Conservation (phyloP, 148 eudicot genomes). For the Limonium bicolor region DNA sequence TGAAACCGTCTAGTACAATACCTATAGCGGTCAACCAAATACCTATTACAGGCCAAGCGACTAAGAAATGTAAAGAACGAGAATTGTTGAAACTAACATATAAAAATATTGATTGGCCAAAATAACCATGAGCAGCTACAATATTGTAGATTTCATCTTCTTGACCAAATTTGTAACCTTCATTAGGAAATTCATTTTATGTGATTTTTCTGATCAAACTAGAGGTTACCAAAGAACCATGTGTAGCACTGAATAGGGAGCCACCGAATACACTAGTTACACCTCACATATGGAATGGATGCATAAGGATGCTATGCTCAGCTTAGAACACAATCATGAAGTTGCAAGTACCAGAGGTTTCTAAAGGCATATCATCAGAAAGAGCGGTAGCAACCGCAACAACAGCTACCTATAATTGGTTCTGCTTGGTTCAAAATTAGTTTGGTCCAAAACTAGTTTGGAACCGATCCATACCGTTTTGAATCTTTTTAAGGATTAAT, state of each 20-base stretch:
- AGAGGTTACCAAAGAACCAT: slow-evolving; percentile 4
- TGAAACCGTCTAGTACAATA: background rate
- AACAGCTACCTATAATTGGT: too few species aligned
- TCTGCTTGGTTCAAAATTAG: too few species aligned
- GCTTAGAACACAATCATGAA: slow-evolving; percentile 8
- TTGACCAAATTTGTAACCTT: slow-evolving; percentile 4
- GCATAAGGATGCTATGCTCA: slow-evolving; percentile 3
- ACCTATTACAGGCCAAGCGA: background rate
- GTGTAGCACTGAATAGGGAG: slow-evolving; percentile 1
- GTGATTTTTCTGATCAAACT: slow-evolving; percentile 1
- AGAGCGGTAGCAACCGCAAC: slow-evolving; percentile 8
- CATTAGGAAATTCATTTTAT: background rate
- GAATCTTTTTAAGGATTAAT: too few species aligned
- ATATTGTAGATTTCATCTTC: slow-evolving; percentile 3
- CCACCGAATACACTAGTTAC: background rate
- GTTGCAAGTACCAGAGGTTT: slow-evolving; percentile 7
- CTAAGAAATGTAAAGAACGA: background rate
- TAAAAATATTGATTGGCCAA: background rate
- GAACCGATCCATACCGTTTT: too few species aligned
- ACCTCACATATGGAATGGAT: slow-evolving; percentile 2
- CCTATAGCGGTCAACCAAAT: slow-evolving; percentile 8
- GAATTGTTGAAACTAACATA: background rate
- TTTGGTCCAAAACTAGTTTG: too few species aligned
- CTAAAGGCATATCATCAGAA: slow-evolving; percentile 17
- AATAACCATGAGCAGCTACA: background rate